A percentile compares a stretch with the other conserved stretches of the same genome.
phyloP scores from a whole-genome alignment of 768 basidiomycete genomes.

The Amanita pallidorosea region DNA sequence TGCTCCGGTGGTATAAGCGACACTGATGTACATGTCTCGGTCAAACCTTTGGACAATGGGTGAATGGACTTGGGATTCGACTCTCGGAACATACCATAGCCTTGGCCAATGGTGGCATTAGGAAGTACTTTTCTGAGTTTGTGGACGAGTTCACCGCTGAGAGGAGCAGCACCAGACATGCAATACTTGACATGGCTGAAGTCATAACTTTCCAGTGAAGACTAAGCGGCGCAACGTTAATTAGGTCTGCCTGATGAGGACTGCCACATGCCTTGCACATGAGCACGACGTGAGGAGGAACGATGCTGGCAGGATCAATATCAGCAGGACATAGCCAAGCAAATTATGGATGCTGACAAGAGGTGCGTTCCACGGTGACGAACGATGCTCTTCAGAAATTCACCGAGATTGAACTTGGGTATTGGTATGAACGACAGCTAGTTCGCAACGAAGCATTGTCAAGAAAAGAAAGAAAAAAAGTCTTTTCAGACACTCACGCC shows the following conservation, averaged over 20 bases:
- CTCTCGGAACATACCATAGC: slow-evolving; percentile 34
- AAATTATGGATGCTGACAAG: slow-evolving; percentile 26
- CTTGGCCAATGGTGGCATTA: slow-evolving; percentile 54
- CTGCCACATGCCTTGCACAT: slow-evolving; percentile 46
- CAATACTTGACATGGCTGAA: slow-evolving; percentile 41
- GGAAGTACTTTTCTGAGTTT: slow-evolving; percentile 37
- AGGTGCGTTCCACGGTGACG: slow-evolving; percentile 46
- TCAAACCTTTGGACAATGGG: slow-evolving; percentile 33
- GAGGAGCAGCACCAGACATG: slow-evolving; percentile 53
- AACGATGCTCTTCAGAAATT: slow-evolving; percentile 44
- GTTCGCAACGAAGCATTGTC: not conserved
- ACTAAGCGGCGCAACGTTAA: not conserved
- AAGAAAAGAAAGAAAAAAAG: not conserved
- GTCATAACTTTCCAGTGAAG: slow-evolving; percentile 23
- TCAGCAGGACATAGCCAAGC: not conserved
- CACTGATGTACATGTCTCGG: slow-evolving; percentile 50
- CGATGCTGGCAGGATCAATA: slow-evolving; percentile 27
- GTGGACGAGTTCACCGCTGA: slow-evolving; percentile 44
- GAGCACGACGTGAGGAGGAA: slow-evolving; percentile 56
- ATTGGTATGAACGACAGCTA: slow-evolving; percentile 50
- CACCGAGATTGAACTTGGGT: slow-evolving; percentile 50
- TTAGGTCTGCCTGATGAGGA: not conserved
- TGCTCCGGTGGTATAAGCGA: slow-evolving; percentile 31
- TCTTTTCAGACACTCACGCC: slow-evolving; percentile 27
- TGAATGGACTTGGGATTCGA: not conserved